phyloP scores from a whole-genome alignment of 345 rosid species.

The Rhodamnia rubescens region DNA sequence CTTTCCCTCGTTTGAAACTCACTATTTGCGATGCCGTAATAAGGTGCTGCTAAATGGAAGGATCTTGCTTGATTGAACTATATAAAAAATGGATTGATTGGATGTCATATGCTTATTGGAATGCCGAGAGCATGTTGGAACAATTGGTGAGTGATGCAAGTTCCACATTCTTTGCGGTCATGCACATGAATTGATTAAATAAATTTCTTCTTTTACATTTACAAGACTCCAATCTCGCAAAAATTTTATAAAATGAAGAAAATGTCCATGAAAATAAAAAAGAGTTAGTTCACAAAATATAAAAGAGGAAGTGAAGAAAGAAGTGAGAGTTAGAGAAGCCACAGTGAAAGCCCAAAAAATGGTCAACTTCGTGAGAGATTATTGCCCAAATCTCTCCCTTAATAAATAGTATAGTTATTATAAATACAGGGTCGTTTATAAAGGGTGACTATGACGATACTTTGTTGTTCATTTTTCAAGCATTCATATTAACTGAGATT shows the following conservation, averaged over 20 bases:
- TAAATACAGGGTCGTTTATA: neutral
- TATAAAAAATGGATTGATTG: neutral
- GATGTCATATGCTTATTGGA: neutral
- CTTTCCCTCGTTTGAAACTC: no score
- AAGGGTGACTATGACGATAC: neutral
- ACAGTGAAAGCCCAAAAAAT: neutral
- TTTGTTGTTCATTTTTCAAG: neutral
- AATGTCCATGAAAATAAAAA: neutral
- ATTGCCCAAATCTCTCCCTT: neutral
- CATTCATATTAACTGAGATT: neutral
- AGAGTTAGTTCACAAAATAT: neutral
- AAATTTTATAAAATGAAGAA: neutral
- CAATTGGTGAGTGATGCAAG: neutral
- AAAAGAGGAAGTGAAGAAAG: neutral
- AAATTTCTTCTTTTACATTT: no score
- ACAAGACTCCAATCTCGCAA: no score
- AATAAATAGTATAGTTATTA: neutral
- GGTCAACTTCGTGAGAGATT: neutral
- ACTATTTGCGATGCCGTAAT: no score
- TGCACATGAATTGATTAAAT: no score
- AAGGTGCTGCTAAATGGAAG: no score
- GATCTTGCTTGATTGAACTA: no score
- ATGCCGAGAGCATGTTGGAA: neutral
- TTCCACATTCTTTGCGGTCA: neutral
- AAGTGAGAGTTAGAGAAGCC: neutral